Conservation (phyloP, 805 yeast genomes). For the Jamesozyma jinghongensis region DNA sequence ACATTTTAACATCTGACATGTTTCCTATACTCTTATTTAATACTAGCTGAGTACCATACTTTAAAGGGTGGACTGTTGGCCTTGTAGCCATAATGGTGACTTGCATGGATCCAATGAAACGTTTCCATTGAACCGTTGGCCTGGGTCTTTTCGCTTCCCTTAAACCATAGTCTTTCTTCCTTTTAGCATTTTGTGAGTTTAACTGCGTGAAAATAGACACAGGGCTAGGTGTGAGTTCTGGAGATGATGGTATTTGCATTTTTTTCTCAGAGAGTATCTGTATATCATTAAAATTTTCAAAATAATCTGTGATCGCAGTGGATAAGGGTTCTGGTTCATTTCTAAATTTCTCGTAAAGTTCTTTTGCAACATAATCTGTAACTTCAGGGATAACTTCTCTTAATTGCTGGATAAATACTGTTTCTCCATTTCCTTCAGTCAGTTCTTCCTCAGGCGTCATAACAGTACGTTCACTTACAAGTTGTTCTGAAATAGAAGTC, state of each 20-base stretch:
- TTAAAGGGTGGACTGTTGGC: slow-evolving; percentile 40
- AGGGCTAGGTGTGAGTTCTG: not conserved
- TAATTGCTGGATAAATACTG: slow-evolving; percentile 27
- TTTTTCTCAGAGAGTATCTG: no score
- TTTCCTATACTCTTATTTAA: slow-evolving; percentile 30
- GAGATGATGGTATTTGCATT: not conserved
- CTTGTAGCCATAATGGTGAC: slow-evolving; percentile 67
- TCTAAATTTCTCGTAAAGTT: slow-evolving; percentile 25
- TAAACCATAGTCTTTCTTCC: slow-evolving; percentile 1
- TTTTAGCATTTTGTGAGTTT: slow-evolving; percentile 3
- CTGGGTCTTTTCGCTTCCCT: slow-evolving; percentile 10
- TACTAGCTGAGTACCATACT: slow-evolving; percentile 37
- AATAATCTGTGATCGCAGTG: slow-evolving; percentile 35
- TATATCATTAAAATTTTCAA: slow-evolving; percentile 21
- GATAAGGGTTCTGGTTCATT: slow-evolving; percentile 24
- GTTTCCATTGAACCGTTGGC: slow-evolving; percentile 27
- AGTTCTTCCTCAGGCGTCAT: no score
- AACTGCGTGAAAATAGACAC: not conserved
- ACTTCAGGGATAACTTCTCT: slow-evolving; percentile 32
- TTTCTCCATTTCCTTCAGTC: not conserved
- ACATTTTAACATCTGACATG: slow-evolving; percentile 12
- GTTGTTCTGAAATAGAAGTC: no score
- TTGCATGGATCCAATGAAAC: slow-evolving; percentile 51
- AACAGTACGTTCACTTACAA: no score
- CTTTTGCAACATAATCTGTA: slow-evolving; percentile 10